These are phyloP conservation scores for Pezicula carpinea DNA, from an alignment of 2,329 filamentous ascomycete genomes.

Conservation along the genomic window DNA sequence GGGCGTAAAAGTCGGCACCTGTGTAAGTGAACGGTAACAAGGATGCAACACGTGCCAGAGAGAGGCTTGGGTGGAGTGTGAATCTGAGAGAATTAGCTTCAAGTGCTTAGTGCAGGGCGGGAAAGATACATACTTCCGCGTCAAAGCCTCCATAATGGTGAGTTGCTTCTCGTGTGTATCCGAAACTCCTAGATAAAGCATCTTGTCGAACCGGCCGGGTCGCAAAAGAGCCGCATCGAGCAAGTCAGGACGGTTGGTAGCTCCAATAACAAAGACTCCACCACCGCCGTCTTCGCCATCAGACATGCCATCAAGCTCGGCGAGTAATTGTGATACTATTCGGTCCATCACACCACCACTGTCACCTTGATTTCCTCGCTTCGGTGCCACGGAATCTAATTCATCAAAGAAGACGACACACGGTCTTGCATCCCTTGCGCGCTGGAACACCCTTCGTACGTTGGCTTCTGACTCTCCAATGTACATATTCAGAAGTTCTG, in stretches of 20 bases:
- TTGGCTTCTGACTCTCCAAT: conserved; percentile 93
- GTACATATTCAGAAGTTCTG: conserved; percentile 92
- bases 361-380: conserved; percentile 94
- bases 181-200: conserved; percentile 94
- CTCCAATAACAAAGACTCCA: conserved; percentile 94
- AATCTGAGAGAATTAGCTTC: conserved; percentile 53
- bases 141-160: conserved; percentile 89
- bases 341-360: conserved; percentile 98
- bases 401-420: conserved; percentile 95
- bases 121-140: conserved; percentile 70
- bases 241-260: conserved; percentile 90
- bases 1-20: conserved; percentile 92
- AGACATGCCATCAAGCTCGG: conserved; percentile 97
- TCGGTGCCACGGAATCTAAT: conserved; percentile 88
- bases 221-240: conserved; percentile 85
- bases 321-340: conserved; percentile 90
- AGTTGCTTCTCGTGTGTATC: conserved; percentile 96
- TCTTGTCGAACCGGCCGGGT: conserved; percentile 94
- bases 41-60: conserved; percentile 68
- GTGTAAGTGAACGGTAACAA: conserved; percentile 92
- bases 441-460: conserved; percentile 82
- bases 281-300: conserved; percentile 76
- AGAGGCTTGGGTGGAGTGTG: conserved; percentile 73
- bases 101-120: conserved; percentile 2
- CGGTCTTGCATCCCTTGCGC: conserved; percentile 77